A percentile compares a stretch with the other conserved stretches of the same genome.
Evolutionary conservation across 2,329 filamentous ascomycete genomes (phyloP).

Genomic region (Parasarocladium wereldwijsianum): DNA sequence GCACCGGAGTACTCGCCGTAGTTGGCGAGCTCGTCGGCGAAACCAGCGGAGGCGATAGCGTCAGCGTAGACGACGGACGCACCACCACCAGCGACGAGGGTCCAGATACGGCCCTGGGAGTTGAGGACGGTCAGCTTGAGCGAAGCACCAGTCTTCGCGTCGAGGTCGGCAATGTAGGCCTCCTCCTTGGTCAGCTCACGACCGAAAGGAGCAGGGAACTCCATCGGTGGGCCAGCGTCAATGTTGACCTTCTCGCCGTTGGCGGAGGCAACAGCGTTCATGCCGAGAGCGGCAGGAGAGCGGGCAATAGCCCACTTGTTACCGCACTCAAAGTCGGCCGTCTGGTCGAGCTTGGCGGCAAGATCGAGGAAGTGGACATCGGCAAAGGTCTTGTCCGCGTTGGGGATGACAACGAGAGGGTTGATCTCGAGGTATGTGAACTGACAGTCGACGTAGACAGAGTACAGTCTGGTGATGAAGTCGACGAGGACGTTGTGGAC

Average conservation of each 20-base stretch:
- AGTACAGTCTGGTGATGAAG: constrained; percentile 97
- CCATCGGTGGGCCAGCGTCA: constrained; percentile 93
- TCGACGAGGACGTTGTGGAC: constrained; percentile 97
- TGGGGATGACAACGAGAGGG: constrained; percentile 94
- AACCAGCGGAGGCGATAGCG: constrained; percentile 91
- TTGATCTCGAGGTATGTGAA: constrained; percentile 99
- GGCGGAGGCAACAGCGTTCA: constrained; percentile 49
- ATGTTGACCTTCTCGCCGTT: constrained; percentile 70
- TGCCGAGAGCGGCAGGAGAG: constrained; percentile 74
- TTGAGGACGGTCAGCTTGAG: constrained; percentile 97
- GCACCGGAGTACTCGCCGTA: constrained; percentile 99
- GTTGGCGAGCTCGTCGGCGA: constrained; percentile 93
- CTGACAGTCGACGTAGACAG: constrained; percentile 98
- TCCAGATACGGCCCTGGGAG: constrained; percentile 85
- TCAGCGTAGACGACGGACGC: constrained; percentile 98
- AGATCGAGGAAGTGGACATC: constrained; percentile 97
- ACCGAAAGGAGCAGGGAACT: constrained; percentile 97
- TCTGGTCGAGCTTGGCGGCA: constrained; percentile 97
- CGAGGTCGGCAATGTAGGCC: constrained; percentile 96
- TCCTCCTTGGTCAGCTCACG: constrained; percentile 98
- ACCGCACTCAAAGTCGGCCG: constrained; percentile 97
- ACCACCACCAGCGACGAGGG: constrained; percentile 96
- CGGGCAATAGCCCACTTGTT: constrained; percentile 97
- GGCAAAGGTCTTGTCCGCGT: constrained; percentile 79
- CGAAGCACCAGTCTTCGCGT: constrained; percentile 97